Base-by-base conservation (phyloP, 495 filamentous ascomycete genomes). In the Penicillium steckii region DNA sequence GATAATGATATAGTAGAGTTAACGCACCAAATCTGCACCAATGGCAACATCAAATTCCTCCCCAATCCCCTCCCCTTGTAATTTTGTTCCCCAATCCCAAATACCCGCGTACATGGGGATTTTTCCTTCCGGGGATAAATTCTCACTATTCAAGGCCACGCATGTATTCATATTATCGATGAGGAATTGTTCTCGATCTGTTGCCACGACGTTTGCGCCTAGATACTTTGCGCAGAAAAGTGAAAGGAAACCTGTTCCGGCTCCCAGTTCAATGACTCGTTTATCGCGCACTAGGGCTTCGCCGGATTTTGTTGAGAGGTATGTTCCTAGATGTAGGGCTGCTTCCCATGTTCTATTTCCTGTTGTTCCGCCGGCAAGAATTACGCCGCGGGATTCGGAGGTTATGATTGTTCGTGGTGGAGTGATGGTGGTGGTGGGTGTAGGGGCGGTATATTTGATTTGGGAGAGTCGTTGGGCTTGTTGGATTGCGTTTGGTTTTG, bases 331-430 rank as follows among this genome's bases (percentile, higher is more conserved):
- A 62, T 91, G 87, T n/a, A 97, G 70, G 0, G 90, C 84, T 3
- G 93, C 93, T 71, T 96, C 93, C 93, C 93, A 97, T 4, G 93
- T 97, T 9, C 93, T 83, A 23, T 90, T 75, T 0, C 93, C 93
- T 0, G 93, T 97, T 2, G 89, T 95, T 3, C 89, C 90, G 5
- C 77, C 71, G 1, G 83, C 82, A 8, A 89, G 84, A 35, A 97
- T 82, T 1, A 96, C 65, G 23, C 79, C 78, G 3, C 86, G 83
- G 9, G 87, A 85, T 71, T 97, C 93, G 12, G 62, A 68, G 13
- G 68, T 76, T 25, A 64, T 66, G 3, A 75, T 60, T 35, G 68
- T 68, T 25, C 60, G 50, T 75, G 86, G 10, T 17, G 32, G 12
- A 1, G 32, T 33, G 30, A 4, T 33, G 30, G 30, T 51, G 37